phyloP scores from a whole-genome alignment of 805 yeast species.

The Ascoidea rubescens region DNA sequence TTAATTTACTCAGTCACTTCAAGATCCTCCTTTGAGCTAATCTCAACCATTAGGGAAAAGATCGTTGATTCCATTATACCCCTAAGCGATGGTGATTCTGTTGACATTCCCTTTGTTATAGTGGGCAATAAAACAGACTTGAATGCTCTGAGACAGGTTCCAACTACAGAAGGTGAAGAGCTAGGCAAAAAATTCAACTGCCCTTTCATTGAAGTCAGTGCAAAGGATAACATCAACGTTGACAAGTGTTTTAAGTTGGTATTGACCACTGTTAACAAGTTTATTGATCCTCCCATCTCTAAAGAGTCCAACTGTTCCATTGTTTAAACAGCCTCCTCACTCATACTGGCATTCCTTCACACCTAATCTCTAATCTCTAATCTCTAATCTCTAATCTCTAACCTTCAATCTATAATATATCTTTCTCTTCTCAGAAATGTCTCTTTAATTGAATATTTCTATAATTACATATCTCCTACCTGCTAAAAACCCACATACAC shows the following conservation, averaged over 20 bases:
- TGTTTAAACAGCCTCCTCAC: too few relatives aligned
- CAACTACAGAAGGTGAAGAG: constrained; percentile 40
- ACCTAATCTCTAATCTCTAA: too few relatives aligned
- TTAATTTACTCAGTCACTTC: constrained; percentile 75
- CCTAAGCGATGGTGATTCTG: constrained; percentile 33
- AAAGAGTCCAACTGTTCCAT: constrained; percentile 7
- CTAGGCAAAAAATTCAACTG: constrained; percentile 55
- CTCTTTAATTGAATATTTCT: too few relatives aligned
- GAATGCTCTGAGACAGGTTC: constrained; percentile 43
- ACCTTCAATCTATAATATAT: too few relatives aligned
- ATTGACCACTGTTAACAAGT: constrained; percentile 42
- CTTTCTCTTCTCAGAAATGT: too few relatives aligned
- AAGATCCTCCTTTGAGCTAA: constrained; percentile 61
- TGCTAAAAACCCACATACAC: too few relatives aligned
- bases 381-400: too few relatives aligned
- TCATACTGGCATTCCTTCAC: too few relatives aligned
- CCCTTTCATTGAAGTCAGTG: constrained; percentile 74
- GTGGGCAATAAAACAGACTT: constrained; percentile 72
- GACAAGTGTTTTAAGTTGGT: constrained; percentile 43
- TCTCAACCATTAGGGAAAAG: constrained; percentile 70
- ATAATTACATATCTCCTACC: too few relatives aligned
- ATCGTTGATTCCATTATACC: constrained; percentile 43
- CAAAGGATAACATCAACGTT: constrained; percentile 67
- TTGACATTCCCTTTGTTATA: constrained; percentile 62
- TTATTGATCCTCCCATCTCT: constrained; percentile 6